These are phyloP conservation scores for Martensiomyces pterosporus DNA, from an alignment of 192 early-diverging fungal species.

Conservation along the genomic window DNA sequence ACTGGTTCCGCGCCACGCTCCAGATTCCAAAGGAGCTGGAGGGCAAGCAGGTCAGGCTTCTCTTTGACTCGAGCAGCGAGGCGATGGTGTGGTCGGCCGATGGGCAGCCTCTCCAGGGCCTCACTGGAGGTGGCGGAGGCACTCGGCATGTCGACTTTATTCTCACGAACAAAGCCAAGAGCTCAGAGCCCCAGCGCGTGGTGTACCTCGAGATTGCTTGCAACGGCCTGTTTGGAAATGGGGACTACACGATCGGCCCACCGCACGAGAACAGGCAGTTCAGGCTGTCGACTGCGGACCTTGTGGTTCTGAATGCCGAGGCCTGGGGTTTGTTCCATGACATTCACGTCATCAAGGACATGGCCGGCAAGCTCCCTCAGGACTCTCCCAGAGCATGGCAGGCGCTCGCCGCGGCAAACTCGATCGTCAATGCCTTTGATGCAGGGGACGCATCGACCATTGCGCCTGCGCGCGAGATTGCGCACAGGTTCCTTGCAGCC, in stretches of 20 bases:
- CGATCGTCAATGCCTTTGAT: conserved; percentile 70
- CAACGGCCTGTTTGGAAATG: conserved; percentile 88
- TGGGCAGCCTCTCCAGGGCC: conserved; percentile 79
- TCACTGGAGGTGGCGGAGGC: conserved; percentile 68
- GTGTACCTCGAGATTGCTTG: conserved; percentile 89
- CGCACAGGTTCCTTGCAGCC: conserved; percentile 63
- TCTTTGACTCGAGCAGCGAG: conserved; percentile 87
- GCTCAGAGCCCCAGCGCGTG: conserved; percentile 52
- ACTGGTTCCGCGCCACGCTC: conserved; percentile 72
- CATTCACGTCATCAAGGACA: conserved; percentile 68
- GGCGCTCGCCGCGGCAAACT: conserved; percentile 77
- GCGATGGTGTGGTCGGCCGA: conserved; percentile 84
- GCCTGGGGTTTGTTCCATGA: conserved; percentile 74
- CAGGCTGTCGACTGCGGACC: conserved; percentile 56
- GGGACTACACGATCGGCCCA: conserved; percentile 45
- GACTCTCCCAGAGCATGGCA: conserved; percentile 70
- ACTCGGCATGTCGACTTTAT: conserved; percentile 50
- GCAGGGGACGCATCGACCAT: conserved; percentile 31
- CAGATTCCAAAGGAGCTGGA: conserved; percentile 60
- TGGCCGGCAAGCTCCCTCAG: conserved; percentile 65
- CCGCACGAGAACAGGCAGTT: conserved; percentile 66
- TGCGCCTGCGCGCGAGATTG: conserved; percentile 40
- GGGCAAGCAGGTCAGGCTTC: conserved; percentile 75
- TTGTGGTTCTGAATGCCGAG: conserved; percentile 65
- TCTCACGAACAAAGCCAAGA: conserved; percentile 48